Evolutionary conservation across 2,329 filamentous ascomycete species (phyloP).

Genomic region (Ophiocordyceps unilateralis): DNA sequence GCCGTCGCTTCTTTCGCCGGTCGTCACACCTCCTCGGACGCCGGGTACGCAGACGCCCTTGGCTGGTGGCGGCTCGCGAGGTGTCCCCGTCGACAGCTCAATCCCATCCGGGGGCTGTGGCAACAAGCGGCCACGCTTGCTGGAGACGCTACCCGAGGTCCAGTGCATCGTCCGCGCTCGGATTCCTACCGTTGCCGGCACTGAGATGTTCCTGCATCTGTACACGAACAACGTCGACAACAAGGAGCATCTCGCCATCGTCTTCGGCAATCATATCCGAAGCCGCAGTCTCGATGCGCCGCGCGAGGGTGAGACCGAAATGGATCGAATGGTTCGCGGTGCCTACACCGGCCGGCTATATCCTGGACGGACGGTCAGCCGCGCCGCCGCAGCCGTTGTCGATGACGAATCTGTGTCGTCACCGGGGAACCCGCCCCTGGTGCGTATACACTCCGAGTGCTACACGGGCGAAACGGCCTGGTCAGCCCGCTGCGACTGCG

Average conservation of each 20-base stretch:
- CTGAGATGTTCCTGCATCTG: conserved; percentile 92
- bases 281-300: conserved; percentile 53
- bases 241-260: conserved; percentile 94
- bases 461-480: conserved; percentile 98
- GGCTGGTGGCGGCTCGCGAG: conserved; percentile 24
- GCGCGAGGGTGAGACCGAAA: conserved; percentile 62
- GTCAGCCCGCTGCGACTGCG: conserved; percentile 95
- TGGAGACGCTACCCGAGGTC: conserved; percentile 66
- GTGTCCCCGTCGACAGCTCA: conserved; percentile 43
- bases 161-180: conserved; percentile 85
- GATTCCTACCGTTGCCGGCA: conserved; percentile 79
- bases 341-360: conserved; percentile 81
- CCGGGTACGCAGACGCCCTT: conserved; percentile 39
- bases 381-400: conserved; percentile 25
- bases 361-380: conserved; percentile 66
- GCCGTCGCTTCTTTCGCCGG: conserved; percentile 68
- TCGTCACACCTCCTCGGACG: conserved; percentile 58
- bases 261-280: conserved; percentile 79
- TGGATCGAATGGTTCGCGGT: conserved; percentile 83
- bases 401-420: conserved; percentile 1
- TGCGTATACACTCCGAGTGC: conserved; percentile 94
- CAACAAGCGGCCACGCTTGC: conserved; percentile 49
- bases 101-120: conserved; percentile 41
- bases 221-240: conserved; percentile 87
- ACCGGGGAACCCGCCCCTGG: conserved; percentile 39